These are phyloP conservation scores for Sophora flavescens DNA, from an alignment of 306 rosid species.

Conservation along the genomic window DNA sequence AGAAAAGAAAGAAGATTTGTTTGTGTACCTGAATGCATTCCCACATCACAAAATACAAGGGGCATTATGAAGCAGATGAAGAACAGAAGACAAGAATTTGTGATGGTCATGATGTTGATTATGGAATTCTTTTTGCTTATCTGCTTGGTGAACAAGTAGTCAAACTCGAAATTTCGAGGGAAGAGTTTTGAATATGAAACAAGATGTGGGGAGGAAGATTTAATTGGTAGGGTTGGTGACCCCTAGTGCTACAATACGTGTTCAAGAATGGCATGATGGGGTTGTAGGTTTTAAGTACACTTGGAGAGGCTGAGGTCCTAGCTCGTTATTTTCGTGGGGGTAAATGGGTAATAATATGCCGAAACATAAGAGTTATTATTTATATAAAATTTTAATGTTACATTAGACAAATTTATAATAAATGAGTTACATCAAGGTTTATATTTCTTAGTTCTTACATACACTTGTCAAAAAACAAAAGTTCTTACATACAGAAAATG, in stretches of 20 bases:
- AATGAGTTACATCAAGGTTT: slow-evolving; percentile 10
- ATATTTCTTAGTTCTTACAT: slow-evolving; percentile 1
- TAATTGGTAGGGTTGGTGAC: slow-evolving; percentile 52
- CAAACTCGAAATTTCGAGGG: slow-evolving; percentile 1
- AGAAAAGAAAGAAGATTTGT: slow-evolving; percentile 4
- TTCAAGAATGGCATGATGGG: slow-evolving; percentile 21
- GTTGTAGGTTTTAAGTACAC: slow-evolving; percentile 9
- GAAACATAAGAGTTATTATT: background rate
- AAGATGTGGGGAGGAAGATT: slow-evolving; percentile 7
- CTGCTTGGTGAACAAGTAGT: slow-evolving; percentile 26
- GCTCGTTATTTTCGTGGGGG: background rate
- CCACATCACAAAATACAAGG: slow-evolving; percentile 44
- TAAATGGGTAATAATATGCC: background rate
- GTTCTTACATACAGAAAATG: slow-evolving; percentile 36
- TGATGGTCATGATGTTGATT: slow-evolving; percentile 46
- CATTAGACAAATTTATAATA: background rate
- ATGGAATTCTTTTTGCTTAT: slow-evolving; percentile 19
- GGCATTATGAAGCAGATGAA: slow-evolving; percentile 50
- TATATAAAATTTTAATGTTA: background rate
- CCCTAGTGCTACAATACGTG: slow-evolving; percentile 26
- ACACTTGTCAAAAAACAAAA: no score
- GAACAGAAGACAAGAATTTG: slow-evolving; percentile 50
- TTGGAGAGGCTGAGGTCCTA: background rate
- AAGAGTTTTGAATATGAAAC: background rate
- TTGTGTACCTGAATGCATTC: slow-evolving; percentile 53